Evolutionary conservation across 768 basidiomycete genomes (phyloP).

Genomic region (Panaeolus cyanescens): DNA sequence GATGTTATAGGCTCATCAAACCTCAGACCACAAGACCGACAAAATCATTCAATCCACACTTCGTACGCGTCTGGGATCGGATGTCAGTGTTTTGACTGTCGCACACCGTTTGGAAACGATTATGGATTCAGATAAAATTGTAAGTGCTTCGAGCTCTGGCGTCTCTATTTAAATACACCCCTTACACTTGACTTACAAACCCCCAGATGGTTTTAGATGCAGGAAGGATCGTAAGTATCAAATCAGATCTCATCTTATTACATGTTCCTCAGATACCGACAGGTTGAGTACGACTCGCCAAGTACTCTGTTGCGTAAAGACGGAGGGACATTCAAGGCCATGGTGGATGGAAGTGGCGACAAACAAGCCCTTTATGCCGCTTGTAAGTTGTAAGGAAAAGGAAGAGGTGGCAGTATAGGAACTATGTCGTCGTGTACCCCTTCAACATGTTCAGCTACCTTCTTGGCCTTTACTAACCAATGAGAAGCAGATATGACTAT

Average conservation of each 20-base stretch:
- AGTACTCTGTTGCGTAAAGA: conserved; percentile 49
- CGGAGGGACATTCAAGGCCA: conserved; percentile 48
- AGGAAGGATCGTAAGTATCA: conserved; percentile 34
- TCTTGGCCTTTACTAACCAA: too few relatives aligned
- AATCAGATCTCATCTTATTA: too few relatives aligned
- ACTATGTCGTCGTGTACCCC: too few relatives aligned
- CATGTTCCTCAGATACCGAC: neutral
- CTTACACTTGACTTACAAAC: neutral
- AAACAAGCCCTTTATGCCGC: conserved; percentile 43
- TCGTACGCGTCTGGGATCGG: conserved; percentile 58
- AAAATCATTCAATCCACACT: conserved; percentile 69
- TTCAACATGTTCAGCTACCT: too few relatives aligned
- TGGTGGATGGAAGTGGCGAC: conserved; percentile 63
- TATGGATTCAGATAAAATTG: conserved; percentile 61
- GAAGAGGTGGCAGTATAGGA: too few relatives aligned
- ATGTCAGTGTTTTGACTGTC: conserved; percentile 62
- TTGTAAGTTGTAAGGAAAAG: too few relatives aligned
- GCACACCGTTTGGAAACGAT: conserved; percentile 71
- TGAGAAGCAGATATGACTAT: too few relatives aligned
- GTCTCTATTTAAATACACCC: neutral
- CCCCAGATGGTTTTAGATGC: conserved; percentile 46
- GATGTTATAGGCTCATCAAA: neutral
- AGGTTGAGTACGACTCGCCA: conserved; percentile 62
- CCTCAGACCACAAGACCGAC: conserved; percentile 58
- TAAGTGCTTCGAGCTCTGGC: conserved; percentile 22